These are phyloP conservation scores for Xerocomus amazonicus DNA, from an alignment of 1,284 basidiomycete genomes.

Conservation along the genomic window DNA sequence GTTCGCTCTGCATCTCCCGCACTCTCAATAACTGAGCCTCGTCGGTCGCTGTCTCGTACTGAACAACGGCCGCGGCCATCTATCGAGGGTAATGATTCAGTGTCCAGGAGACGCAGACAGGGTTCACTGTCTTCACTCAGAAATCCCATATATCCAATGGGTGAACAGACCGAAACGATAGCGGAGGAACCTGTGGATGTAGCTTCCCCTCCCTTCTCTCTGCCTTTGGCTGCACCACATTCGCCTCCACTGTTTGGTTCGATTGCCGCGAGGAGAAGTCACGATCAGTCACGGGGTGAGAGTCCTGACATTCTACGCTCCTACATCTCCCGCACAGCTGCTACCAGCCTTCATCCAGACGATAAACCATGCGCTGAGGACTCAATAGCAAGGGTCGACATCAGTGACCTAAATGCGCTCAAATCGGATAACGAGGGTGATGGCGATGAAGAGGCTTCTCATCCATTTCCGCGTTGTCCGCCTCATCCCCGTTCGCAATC, in stretches of 20 bases:
- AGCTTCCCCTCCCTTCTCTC: background rate
- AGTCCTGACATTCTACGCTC: slow-evolving; percentile 22
- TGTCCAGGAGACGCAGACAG: slow-evolving; percentile 22
- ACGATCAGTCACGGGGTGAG: slow-evolving; percentile 12
- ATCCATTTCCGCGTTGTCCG: slow-evolving; percentile 28
- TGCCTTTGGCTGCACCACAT: background rate
- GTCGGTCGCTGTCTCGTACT: slow-evolving; percentile 17
- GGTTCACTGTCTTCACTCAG: slow-evolving; percentile 33
- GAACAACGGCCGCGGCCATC: slow-evolving; percentile 21
- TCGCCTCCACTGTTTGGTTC: slow-evolving; percentile 12
- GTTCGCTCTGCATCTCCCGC: slow-evolving; percentile 23
- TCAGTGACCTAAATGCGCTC: slow-evolving; percentile 31
- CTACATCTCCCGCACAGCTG: slow-evolving; percentile 12
- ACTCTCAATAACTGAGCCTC: slow-evolving; percentile 15
- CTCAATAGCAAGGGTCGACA: slow-evolving; percentile 29
- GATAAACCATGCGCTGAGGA: slow-evolving; percentile 18
- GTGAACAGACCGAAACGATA: slow-evolving; percentile 15
- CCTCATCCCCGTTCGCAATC: slow-evolving; percentile 18
- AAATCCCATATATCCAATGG: slow-evolving; percentile 18
- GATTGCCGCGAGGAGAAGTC: slow-evolving; percentile 6
- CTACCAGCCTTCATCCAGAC: slow-evolving; percentile 1
- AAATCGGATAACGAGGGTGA: slow-evolving; percentile 31
- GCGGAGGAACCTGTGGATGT: slow-evolving; percentile 17
- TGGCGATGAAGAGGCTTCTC: slow-evolving; percentile 23
- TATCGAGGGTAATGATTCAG: slow-evolving; percentile 13